Base-by-base conservation (phyloP, 1,284 basidiomycete species). In the Rhodotorula glutinis region DNA sequence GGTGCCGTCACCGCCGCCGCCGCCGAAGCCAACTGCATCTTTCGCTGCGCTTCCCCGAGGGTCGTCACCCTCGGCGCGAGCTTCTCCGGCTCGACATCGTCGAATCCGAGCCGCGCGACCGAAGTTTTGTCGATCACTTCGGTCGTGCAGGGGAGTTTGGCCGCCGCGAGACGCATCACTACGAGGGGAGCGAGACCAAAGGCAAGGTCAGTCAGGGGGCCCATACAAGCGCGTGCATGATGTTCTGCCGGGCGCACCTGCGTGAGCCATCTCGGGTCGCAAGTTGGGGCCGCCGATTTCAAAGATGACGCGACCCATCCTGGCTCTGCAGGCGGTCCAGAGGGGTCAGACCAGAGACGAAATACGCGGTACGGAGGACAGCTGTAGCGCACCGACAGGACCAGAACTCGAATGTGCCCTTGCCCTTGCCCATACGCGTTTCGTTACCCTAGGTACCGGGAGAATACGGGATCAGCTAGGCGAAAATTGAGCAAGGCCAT, bases 391-490 rank as follows among this genome's bases (percentile, higher is more conserved):
- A 92, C 91, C 91, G 86, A 69, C 91, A 92, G 44, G 94, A 92
- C 96, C 95, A 98, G 79, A 86, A 98, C 78, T 98, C 95, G 76
- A 98, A 98, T 0, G 89, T 86, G 56, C 96, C 96, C 80, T 98
- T 98, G 66, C 96, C 96, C 81, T 98, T 98, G 55, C 95, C 95
- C 96, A 98, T 98, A 85, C 96, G 90, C 11, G 94, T 96, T 80
- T 98, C 95, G 77, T 97, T 98, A 62, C 95, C 95, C 89, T 92
- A n/a, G n/a, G n/a, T n/a, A n/a, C n/a, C n/a, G n/a, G n/a, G n/a
- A n/a, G n/a, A n/a, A n/a, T n/a, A n/a, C n/a, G n/a, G n/a, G n/a
- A n/a, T n/a, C n/a, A n/a, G n/a, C n/a, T n/a, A n/a, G n/a, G n/a
- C n/a, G n/a, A n/a, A n/a, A n/a, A n/a, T n/a, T n/a, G n/a, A n/a